A percentile compares a stretch with the other conserved stretches of the same genome.
Evolutionary conservation across 2,329 filamentous ascomycete species (phyloP).

Genomic region (Sarocladium oryzae): DNA sequence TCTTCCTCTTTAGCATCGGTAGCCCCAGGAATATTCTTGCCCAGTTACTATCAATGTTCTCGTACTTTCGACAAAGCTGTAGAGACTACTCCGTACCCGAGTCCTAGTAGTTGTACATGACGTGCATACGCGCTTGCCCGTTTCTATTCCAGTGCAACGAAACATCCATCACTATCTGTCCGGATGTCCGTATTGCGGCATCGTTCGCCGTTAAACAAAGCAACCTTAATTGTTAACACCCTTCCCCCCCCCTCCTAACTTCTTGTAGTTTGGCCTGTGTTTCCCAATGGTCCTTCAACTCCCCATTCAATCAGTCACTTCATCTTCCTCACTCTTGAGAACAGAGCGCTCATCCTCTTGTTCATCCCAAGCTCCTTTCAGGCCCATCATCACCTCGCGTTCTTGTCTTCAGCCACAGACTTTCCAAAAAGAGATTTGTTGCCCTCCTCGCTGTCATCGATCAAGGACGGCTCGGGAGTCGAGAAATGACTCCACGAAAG

Average conservation of each 20-base stretch:
- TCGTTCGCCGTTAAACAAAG: too few relatives aligned
- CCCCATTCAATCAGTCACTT: background rate
- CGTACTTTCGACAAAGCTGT: background rate
- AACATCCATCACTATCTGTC: background rate
- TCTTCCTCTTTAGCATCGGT: conserved; percentile 4
- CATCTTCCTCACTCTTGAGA: background rate
- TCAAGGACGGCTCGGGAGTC: background rate
- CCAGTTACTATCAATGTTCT: background rate
- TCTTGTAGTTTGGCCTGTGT: background rate
- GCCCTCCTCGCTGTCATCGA: background rate
- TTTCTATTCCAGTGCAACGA: background rate
- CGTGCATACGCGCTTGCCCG: background rate
- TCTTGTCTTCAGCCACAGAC: background rate
- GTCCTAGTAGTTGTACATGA: background rate
- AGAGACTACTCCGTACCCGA: too few relatives aligned
- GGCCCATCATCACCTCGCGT: background rate
- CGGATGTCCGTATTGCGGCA: too few relatives aligned
- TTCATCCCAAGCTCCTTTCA: background rate
- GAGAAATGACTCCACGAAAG: background rate
- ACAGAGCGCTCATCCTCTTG: background rate
- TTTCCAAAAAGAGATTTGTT: conserved; percentile 4
- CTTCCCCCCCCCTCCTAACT: background rate
- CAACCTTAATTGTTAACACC: background rate
- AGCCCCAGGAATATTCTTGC: background rate
- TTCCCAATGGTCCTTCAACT: background rate